Percentiles rank a stretch among this genome's conserved stretches.
These are phyloP conservation scores for Monosporozyma unispora DNA, from an alignment of 805 yeast genomes.

Conservation along the genomic window DNA sequence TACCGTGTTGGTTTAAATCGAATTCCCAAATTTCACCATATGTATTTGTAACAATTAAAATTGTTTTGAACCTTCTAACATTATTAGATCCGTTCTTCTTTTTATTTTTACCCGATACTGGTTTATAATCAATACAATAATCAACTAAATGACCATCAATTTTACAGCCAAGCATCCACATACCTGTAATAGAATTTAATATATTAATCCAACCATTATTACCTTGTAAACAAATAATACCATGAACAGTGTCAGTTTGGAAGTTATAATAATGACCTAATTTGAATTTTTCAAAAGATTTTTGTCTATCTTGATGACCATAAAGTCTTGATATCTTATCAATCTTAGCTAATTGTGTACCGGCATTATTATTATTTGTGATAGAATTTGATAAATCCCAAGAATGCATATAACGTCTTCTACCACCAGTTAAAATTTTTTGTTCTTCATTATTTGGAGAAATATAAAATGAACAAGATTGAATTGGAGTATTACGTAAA, in stretches of 20 bases:
- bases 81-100: not conserved
- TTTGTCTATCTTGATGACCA: constrained; percentile 82
- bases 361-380: constrained; percentile 6
- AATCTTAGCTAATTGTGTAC: constrained; percentile 33
- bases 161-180: constrained; percentile 79
- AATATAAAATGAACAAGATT: constrained; percentile 43
- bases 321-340: constrained; percentile 84
- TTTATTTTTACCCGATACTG: constrained; percentile 12
- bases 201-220: constrained; percentile 87
- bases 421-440: constrained; percentile 72
- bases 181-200: constrained; percentile 68
- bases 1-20: constrained; percentile 38
- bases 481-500: constrained; percentile 70
- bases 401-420: constrained; percentile 83
- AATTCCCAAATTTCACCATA: constrained; percentile 91
- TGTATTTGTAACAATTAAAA: constrained; percentile 53
- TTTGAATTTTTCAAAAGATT: constrained; percentile 79
- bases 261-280: constrained; percentile 39
- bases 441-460: constrained; percentile 26
- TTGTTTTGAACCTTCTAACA: constrained; percentile 20
- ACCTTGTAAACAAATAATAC: constrained; percentile 70
- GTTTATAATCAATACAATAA: constrained; percentile 37
- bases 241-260: constrained; percentile 35
- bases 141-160: constrained; percentile 82
- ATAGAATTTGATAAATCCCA: constrained; percentile 73